Evolutionary conservation across 2,329 filamentous ascomycete genomes (phyloP).

Genomic region (Westerdykella sp.): DNA sequence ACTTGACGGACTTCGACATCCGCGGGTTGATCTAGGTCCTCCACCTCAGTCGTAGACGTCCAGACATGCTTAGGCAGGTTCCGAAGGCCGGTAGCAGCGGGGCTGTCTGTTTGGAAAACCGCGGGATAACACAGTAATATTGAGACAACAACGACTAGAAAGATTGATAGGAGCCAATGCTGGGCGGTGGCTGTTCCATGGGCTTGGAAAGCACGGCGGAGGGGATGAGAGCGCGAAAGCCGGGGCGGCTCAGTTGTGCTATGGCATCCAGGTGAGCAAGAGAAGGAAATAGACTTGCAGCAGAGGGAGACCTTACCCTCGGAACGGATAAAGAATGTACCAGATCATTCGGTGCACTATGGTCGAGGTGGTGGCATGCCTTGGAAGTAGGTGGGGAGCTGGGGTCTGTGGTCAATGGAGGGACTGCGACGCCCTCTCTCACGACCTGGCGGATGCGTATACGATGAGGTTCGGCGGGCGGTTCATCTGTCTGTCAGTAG

Average conservation of each 20-base stretch:
- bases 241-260: constrained; percentile 70
- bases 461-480: neutral
- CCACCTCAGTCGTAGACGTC: constrained; percentile 64
- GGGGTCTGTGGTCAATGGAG: neutral
- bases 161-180: constrained; percentile 67
- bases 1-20: constrained; percentile 78
- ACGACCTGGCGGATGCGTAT: neutral
- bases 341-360: constrained; percentile 55
- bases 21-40: constrained; percentile 43
- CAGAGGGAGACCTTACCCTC: constrained; percentile 55
- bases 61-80: constrained; percentile 74
- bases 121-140: constrained; percentile 67
- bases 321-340: constrained; percentile 70
- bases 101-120: constrained; percentile 67
- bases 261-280: constrained; percentile 3
- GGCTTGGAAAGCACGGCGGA: constrained; percentile 59
- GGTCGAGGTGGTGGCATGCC: constrained; percentile 19
- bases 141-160: constrained; percentile 66
- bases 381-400: neutral
- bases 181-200: constrained; percentile 66
- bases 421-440: neutral
- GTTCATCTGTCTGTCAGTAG: neutral
- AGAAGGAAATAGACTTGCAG: neutral
- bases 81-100: constrained; percentile 63
- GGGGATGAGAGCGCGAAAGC: constrained; percentile 57